Evolutionary conservation across 1,284 basidiomycete species (phyloP).

Genomic region (Puccinia coronata): DNA sequence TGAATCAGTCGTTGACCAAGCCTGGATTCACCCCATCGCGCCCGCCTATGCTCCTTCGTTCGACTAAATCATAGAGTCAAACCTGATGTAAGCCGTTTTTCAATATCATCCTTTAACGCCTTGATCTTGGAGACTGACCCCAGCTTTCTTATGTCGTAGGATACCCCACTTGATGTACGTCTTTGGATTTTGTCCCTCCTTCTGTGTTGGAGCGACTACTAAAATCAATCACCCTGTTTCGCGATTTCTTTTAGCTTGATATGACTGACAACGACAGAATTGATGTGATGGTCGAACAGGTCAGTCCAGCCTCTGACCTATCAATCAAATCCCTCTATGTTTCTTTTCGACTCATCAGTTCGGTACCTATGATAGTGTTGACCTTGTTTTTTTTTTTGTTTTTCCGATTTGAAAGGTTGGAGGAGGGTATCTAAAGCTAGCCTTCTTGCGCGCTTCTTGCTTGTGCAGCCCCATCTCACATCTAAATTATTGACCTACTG

Average conservation of each 20-base stretch:
- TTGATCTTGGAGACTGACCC: not conserved
- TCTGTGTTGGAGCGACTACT: not conserved
- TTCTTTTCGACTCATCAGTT: no score
- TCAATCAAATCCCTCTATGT: no score
- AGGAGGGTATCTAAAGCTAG: not conserved
- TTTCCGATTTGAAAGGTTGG: not conserved
- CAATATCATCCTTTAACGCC: not conserved
- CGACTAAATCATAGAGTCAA: slow-evolving; percentile 25
- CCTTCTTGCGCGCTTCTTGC: not conserved
- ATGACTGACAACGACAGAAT: slow-evolving; percentile 46
- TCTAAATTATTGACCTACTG: not conserved
- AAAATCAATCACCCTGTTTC: not conserved
- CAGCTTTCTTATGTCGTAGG: not conserved
- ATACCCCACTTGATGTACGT: slow-evolving; percentile 43
- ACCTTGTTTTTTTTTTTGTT: no score
- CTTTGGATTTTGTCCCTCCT: not conserved
- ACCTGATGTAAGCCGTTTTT: slow-evolving; percentile 32
- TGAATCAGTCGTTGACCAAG: not conserved
- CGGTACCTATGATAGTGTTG: no score
- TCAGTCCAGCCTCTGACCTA: not conserved
- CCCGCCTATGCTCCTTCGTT: not conserved
- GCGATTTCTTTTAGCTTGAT: slow-evolving; percentile 19
- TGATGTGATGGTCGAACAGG: slow-evolving; percentile 48
- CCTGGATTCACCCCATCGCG: not conserved
- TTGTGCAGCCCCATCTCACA: not conserved